Conservation (phyloP, 1,139 yeast genomes). For the Candida neerlandica region DNA sequence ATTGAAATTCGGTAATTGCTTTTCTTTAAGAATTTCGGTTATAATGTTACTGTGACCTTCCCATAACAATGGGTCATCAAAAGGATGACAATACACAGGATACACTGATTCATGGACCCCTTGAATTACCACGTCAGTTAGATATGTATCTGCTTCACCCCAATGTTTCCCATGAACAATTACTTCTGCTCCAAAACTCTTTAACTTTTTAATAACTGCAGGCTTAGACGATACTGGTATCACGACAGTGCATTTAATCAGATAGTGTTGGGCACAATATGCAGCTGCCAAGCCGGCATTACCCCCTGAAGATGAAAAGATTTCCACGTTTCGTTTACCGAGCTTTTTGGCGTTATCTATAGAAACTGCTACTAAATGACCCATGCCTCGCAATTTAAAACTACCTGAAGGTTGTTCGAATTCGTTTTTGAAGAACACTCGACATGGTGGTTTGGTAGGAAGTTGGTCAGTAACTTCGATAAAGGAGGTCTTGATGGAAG, state of each 20-base stretch:
- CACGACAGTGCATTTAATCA: constrained; percentile 41
- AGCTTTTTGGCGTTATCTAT: constrained; percentile 22
- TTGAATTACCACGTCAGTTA: constrained; percentile 24
- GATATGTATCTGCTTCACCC: constrained; percentile 40
- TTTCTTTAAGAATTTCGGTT: constrained; percentile 29
- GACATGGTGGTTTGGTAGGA: constrained; percentile 41
- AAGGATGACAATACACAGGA: constrained; percentile 45
- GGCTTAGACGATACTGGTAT: constrained; percentile 33
- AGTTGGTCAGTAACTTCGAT: constrained; percentile 36
- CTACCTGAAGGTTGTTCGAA: constrained; percentile 45
- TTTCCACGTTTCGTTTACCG: constrained; percentile 25
- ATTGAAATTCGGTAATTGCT: constrained; percentile 23
- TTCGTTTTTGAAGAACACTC: constrained; percentile 46
- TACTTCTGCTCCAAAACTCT: constrained; percentile 31
- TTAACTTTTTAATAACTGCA: constrained; percentile 28
- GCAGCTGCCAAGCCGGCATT: constrained; percentile 53
- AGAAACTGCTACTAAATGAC: constrained; percentile 30
- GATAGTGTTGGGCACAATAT: constrained; percentile 31
- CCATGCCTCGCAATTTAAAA: constrained; percentile 44
- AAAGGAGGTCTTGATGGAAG: constrained; percentile 33
- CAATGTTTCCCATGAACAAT: constrained; percentile 36
- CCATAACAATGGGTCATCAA: constrained; percentile 42
- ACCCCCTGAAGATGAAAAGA: constrained; percentile 48
- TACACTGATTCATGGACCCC: constrained; percentile 19
- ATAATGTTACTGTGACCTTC: constrained; percentile 42